Conservation (phyloP, 495 filamentous ascomycete genomes). For the Podospora australis region DNA sequence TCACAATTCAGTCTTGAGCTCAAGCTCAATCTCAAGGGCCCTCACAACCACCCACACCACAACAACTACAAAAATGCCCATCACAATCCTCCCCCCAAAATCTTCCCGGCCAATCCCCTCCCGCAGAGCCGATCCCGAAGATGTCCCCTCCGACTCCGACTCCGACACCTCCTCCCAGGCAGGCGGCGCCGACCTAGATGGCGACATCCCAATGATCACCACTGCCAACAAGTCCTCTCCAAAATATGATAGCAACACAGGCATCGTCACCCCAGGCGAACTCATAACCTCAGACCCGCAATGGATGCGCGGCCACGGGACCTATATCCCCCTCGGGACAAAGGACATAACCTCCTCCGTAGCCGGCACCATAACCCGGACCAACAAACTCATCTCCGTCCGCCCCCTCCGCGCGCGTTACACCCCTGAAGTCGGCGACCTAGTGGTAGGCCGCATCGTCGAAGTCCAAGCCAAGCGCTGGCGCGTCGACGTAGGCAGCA, state of each 20-base stretch:
- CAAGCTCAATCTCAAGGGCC: neutral
- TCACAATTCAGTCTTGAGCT: too few relatives aligned
- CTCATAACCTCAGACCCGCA: slow-evolving; percentile 83
- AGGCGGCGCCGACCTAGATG: slow-evolving; percentile 41
- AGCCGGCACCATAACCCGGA: slow-evolving; percentile 78
- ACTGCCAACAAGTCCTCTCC: slow-evolving; percentile 5
- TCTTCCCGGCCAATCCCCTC: slow-evolving; percentile 19
- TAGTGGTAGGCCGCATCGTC: slow-evolving; percentile 88
- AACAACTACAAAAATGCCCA: slow-evolving; percentile 55
- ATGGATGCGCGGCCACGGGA: slow-evolving; percentile 96
- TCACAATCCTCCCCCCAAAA: slow-evolving; percentile 68
- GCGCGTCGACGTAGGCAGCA: slow-evolving; percentile 86
- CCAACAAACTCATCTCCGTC: slow-evolving; percentile 93
- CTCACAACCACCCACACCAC: neutral
- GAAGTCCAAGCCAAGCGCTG: slow-evolving; percentile 85
- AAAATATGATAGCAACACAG: too few relatives aligned
- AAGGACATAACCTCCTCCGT: slow-evolving; percentile 76
- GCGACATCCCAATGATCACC: slow-evolving; percentile 37
- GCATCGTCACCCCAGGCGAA: slow-evolving; percentile 83
- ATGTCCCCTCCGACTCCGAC: slow-evolving; percentile 24
- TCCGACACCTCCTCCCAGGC: slow-evolving; percentile 15
- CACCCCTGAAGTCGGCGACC: slow-evolving; percentile 88
- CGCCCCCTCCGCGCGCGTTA: slow-evolving; percentile 87
- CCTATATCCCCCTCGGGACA: slow-evolving; percentile 54
- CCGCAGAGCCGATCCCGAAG: slow-evolving; percentile 13